phyloP scores from a whole-genome alignment of 148 eudicot genomes.

The Rhododendron ferrugineum region DNA sequence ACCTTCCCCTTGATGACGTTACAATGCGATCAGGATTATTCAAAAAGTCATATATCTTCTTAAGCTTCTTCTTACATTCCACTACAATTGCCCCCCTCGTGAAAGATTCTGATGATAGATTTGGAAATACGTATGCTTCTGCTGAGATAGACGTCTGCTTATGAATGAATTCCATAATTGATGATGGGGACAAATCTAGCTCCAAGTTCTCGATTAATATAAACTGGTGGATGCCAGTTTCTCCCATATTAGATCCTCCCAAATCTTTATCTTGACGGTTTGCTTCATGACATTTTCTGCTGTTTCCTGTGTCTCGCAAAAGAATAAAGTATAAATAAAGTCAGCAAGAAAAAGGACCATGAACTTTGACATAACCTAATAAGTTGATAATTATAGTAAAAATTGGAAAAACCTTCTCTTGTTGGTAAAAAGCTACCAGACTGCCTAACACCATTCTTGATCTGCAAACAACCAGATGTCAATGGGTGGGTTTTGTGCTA shows the following conservation, averaged over 20 bases:
- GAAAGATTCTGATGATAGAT: slow-evolving; percentile 29
- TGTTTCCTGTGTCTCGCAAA: slow-evolving; percentile 21
- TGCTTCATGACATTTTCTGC: slow-evolving; percentile 5
- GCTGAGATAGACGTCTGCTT: slow-evolving; percentile 32
- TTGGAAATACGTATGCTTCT: slow-evolving; percentile 42
- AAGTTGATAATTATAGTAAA: neutral
- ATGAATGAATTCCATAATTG: slow-evolving; percentile 40
- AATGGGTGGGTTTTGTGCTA: neutral
- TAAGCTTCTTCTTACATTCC: slow-evolving; percentile 26
- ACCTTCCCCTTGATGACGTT: slow-evolving; percentile 57
- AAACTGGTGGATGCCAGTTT: slow-evolving; percentile 16
- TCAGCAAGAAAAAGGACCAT: neutral
- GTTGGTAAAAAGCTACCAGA: neutral
- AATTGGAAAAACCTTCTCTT: slow-evolving; percentile 17
- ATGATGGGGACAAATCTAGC: slow-evolving; percentile 34
- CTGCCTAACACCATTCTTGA: neutral
- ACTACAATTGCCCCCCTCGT: slow-evolving; percentile 42
- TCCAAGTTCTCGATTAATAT: slow-evolving; percentile 53
- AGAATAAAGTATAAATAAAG: neutral
- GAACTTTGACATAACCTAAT: neutral
- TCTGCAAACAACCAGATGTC: slow-evolving; percentile 16
- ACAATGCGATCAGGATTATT: slow-evolving; percentile 36
- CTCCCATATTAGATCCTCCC: slow-evolving; percentile 11
- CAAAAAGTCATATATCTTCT: slow-evolving; percentile 36
- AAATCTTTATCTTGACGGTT: slow-evolving; percentile 30